Base-by-base conservation (phyloP, 768 basidiomycete species). In the Mrakia hoshinonis region DNA sequence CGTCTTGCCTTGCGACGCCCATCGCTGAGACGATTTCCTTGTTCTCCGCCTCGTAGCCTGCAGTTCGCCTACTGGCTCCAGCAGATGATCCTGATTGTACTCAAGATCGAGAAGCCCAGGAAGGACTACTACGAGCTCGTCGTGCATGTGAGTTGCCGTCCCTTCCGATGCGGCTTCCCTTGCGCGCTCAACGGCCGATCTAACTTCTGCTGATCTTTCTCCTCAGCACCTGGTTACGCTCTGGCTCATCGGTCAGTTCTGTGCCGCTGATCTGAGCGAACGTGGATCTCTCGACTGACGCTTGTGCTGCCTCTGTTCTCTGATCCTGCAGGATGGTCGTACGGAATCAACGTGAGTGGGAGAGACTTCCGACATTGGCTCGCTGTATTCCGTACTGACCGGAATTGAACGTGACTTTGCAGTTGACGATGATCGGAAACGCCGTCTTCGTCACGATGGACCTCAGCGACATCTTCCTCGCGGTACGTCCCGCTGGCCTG, bases 391-490 rank as follows among this genome's bases (percentile, higher is more conserved):
- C n/a, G n/a, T n/a, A n/a, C n/a, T n/a, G n/a, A n/a, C n/a, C n/a
- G n/a, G n/a, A n/a, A n/a, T n/a, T n/a, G n/a, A n/a, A n/a, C n/a
- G n/a, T n/a, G n/a, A 29, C 15, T 48, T 22, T n/a, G 2, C 70
- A 79, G 79, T 71, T 92, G 66, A 97, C 93, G 0, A 80, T 85
- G 65, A 93, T 98, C 52, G 96, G 96, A 12, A 89, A 90, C 74
- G 89, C 92, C 6, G 85, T 99, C 36, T 98, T 88, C 76, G 84
- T 94, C 81, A 96, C 92, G 78, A 98, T 98, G 96, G 96, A 99
- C 81, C 83, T 94, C 24, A 92, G 94, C 0, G 96, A 99, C 77
- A 81, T 86, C 43, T 90, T 89, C 79, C 83, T 99, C 15, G 92
- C 91, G 15, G 89, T 92, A 74, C 74, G 89, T 81, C 34, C 54